A percentile compares a stretch with the other conserved stretches of the same genome.
Evolutionary conservation across 2,329 filamentous ascomycete species (phyloP).

Genomic region (Hypomyces perniciosus): DNA sequence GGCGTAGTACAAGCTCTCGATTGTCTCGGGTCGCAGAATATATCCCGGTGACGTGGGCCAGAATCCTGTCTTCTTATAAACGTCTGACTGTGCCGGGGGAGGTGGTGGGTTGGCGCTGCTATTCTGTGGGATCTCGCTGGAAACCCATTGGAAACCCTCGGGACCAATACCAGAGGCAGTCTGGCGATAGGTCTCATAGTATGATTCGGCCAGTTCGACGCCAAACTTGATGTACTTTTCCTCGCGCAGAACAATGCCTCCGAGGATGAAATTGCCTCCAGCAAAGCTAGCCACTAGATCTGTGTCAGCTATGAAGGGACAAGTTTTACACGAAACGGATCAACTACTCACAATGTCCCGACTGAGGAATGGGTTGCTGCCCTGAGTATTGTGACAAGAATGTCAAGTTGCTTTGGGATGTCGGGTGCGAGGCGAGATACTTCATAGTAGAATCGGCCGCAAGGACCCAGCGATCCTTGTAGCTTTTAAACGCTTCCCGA

Average conservation of each 20-base stretch:
- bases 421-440: conserved; percentile 64
- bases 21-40: conserved; percentile 69
- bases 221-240: conserved; percentile 69
- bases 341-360: conserved; percentile 44
- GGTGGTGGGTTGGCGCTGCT: conserved; percentile 34
- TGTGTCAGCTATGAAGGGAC: background rate
- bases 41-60: conserved; percentile 60
- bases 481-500: conserved; percentile 51
- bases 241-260: conserved; percentile 61
- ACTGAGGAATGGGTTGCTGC: conserved; percentile 35
- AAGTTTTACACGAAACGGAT: background rate
- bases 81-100: conserved; percentile 43
- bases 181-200: conserved; percentile 64
- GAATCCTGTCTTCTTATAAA: conserved; percentile 65
- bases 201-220: conserved; percentile 63
- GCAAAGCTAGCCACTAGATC: conserved; percentile 68
- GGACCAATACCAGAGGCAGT: conserved; percentile 73
- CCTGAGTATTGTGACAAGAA: conserved; percentile 58
- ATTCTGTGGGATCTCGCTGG: conserved; percentile 29
- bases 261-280: conserved; percentile 80
- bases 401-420: conserved; percentile 61
- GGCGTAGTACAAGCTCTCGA: conserved; percentile 83
- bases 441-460: conserved; percentile 72
- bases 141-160: conserved; percentile 61
- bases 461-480: conserved; percentile 68